Evolutionary conservation across 345 rosid species (phyloP), one percentile per base, ranked within the genome.

Genomic region (Erodium maritimum): DNA sequence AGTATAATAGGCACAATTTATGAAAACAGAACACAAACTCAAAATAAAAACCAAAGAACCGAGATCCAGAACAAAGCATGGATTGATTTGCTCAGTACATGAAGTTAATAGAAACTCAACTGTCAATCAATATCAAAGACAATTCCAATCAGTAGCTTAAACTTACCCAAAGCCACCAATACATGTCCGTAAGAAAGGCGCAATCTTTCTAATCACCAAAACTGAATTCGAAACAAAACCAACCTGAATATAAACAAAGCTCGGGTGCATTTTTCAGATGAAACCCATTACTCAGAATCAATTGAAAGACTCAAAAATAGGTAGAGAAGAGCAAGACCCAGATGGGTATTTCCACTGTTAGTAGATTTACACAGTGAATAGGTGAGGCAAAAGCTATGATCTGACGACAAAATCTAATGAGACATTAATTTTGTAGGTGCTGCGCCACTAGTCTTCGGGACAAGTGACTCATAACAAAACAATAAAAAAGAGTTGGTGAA

Each of bases 241-340:
- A 58, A 80, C 85, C 85, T 72, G 72, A 29, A 6, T 5, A 29
- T 6, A 29, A 29, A 29, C 37, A 29, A 29, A 29, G 37, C 37
- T 29, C 61, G 54, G n/a, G n/a, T n/a, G 70, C 59, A 67, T 61
- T 79, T 54, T 62, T 4, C 59, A 52, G 70, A 67, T 58, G 37
- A 69, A 64, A 72, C 61, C 70, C 76, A 65, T 65, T 50, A 63
- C 66, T 58, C 48, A 23, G 65, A 79, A 75, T 68, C 78, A 55
- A 70, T 50, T 53, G 61, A 60, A 60, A 23, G 58, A 63, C 60
- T 50, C 53, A 70, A 63, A 48, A 63, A 58, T 29, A 58, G n/a
- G n/a, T n/a, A n/a, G n/a, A n/a, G n/a, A n/a, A n/a, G n/a, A n/a
- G 20, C 22, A 55, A 58, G 17, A 46, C 67, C 73, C 77, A 69